phyloP scores from a whole-genome alignment of 225 moss, liverwort and hornwort species.

The Lunularia cruciata region DNA sequence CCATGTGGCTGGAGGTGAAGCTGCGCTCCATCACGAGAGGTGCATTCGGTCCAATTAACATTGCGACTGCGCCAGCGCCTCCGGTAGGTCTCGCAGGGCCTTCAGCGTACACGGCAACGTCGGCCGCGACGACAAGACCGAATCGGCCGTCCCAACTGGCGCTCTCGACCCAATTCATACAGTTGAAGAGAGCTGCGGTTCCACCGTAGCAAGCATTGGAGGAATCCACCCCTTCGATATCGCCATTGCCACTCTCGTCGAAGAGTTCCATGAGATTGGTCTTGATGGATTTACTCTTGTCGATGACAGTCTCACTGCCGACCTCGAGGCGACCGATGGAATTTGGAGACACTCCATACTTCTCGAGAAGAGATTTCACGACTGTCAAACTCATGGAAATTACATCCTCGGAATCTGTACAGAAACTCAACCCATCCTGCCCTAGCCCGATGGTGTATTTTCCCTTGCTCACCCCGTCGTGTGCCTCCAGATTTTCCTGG shows the following conservation, averaged over 20 bases:
- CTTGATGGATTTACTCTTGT: constrained; percentile 95
- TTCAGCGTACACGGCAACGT: constrained; percentile 91
- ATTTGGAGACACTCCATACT: constrained; percentile 63
- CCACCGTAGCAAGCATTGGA: constrained; percentile 99
- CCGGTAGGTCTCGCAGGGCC: constrained; percentile 75
- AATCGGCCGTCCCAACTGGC: constrained; percentile 95
- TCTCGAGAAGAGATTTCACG: constrained; percentile 84
- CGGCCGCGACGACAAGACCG: constrained; percentile 90
- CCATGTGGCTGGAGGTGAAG: constrained; percentile 77
- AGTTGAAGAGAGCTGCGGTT: constrained; percentile 90
- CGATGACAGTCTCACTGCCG: constrained; percentile 95
- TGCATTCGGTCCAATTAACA: constrained; percentile 92
- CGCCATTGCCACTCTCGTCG: constrained; percentile 88
- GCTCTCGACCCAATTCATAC: constrained; percentile 98
- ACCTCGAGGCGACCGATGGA: constrained; percentile 91
- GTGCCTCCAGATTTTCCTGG: constrained; percentile 75
- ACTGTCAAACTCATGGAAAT: constrained; percentile 88
- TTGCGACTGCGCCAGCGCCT: constrained; percentile 83
- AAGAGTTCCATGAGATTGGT: constrained; percentile 85
- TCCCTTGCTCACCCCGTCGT: constrained; percentile 82
- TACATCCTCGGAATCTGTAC: constrained; percentile 85
- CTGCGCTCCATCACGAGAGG: constrained; percentile 86
- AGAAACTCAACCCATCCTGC: constrained; percentile 80
- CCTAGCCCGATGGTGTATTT: constrained; percentile 97
- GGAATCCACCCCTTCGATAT: constrained; percentile 96